Percentiles rank a stretch among this genome's conserved stretches.
Conservation (phyloP, 768 basidiomycete genomes). For the Agrocybe pediades region DNA sequence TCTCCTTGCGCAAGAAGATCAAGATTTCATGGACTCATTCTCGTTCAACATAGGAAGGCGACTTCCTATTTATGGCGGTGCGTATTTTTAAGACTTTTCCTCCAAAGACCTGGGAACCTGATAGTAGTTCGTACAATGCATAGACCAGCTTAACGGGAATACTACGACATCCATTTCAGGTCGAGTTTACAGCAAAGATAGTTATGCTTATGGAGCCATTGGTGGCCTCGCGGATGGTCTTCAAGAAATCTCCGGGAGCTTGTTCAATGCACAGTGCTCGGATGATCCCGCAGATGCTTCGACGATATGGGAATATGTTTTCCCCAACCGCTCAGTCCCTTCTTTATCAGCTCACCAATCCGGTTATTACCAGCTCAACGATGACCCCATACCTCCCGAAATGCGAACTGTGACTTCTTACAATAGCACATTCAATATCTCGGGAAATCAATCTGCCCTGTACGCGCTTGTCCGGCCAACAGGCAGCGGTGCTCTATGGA, state of each 20-base stretch:
- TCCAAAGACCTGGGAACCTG: not conserved
- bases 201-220: constrained; percentile 6
- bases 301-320: not conserved
- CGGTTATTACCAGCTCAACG: not conserved
- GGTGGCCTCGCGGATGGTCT: constrained; percentile 4
- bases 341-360: not conserved
- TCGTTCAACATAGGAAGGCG: constrained; percentile 1
- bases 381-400: constrained; percentile 1
- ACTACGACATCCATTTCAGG: not conserved
- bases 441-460: not conserved
- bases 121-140: not conserved
- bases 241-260: constrained; percentile 3
- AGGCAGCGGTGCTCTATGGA: constrained; percentile 3
- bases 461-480: constrained; percentile 6
- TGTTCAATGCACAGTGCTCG: constrained; percentile 5
- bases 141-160: constrained; percentile 7
- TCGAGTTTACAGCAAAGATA: constrained; percentile 4
- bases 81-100: not conserved
- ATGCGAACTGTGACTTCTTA: not conserved
- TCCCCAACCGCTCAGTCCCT: not conserved
- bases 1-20: not conserved
- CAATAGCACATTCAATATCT: not conserved
- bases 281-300: not conserved
- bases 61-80: constrained; percentile 5
- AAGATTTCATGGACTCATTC: not conserved